Evolutionary conservation across 495 filamentous ascomycete genomes (phyloP).

Genomic region (Lasiosphaeriaceae sp.): DNA sequence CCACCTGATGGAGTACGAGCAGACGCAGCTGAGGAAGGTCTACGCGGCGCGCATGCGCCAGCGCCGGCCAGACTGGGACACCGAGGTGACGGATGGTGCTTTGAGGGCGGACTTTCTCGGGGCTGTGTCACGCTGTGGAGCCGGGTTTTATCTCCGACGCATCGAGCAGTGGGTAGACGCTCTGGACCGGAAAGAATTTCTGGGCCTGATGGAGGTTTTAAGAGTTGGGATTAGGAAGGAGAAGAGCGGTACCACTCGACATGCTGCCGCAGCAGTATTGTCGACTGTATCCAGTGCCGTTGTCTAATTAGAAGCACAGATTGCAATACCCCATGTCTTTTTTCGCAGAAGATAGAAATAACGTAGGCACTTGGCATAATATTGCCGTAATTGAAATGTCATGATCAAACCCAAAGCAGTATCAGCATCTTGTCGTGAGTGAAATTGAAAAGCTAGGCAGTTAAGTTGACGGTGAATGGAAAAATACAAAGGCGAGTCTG

Average conservation of each 20-base stretch:
- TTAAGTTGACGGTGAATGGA: too few relatives aligned
- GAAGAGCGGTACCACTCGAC: not conserved
- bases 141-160: constrained; percentile 21
- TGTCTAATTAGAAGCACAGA: too few relatives aligned
- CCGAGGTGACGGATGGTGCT: constrained; percentile 10
- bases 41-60: constrained; percentile 25
- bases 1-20: constrained; percentile 36
- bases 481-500: too few relatives aligned
- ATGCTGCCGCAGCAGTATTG: too few relatives aligned
- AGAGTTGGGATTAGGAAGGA: constrained; percentile 24
- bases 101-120: constrained; percentile 21
- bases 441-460: too few relatives aligned
- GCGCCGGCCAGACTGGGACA: constrained; percentile 19
- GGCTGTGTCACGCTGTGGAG: constrained; percentile 18
- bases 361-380: too few relatives aligned
- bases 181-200: constrained; percentile 22
- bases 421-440: too few relatives aligned
- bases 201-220: constrained; percentile 23
- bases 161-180: constrained; percentile 30
- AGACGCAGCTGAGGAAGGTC: constrained; percentile 30
- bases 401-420: too few relatives aligned
- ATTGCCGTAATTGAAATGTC: too few relatives aligned
- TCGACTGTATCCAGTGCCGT: too few relatives aligned
- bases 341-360: too few relatives aligned
- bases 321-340: too few relatives aligned